A percentile compares a stretch with the other conserved stretches of the same genome.
Conservation (phyloP, 2,329 filamentous ascomycete species). For the Venturiaceae sp. region DNA sequence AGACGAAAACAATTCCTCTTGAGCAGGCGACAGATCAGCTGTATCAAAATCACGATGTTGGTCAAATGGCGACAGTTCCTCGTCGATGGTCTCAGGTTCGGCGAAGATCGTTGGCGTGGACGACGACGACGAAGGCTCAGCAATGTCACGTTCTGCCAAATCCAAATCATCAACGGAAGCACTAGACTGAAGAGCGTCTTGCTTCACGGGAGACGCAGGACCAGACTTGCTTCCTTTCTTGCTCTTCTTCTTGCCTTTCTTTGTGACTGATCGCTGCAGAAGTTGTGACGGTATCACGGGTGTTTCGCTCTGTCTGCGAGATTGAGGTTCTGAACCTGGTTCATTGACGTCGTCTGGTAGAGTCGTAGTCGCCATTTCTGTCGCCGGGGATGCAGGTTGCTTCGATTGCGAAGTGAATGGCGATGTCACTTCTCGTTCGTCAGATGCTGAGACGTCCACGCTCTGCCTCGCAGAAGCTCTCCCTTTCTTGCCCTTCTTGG, state of each 20-base stretch:
- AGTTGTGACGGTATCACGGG: background rate
- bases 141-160: background rate
- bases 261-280: background rate
- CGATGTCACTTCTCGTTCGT: background rate
- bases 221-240: conserved; percentile 16
- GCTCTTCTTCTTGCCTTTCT: conserved; percentile 26
- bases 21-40: background rate
- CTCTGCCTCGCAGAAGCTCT: conserved; percentile 5
- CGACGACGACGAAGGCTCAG: background rate
- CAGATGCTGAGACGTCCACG: background rate
- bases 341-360: background rate
- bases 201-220: background rate
- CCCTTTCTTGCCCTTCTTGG: conserved; percentile 24
- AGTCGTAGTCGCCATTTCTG: too few relatives aligned
- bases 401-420: background rate
- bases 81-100: background rate
- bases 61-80: background rate
- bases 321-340: background rate
- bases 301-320: background rate
- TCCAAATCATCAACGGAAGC: background rate
- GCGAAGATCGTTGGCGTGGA: background rate
- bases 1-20: background rate
- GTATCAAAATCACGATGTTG: background rate
- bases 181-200: background rate
- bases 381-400: background rate